Conservation (phyloP, 306 rosid species). For the Medicago truncatula region MtrunA17r5.0-ANR NC_053045.1:29826001-29826500, state of each 20-base stretch:
- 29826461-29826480: neutral
- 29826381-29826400: slow-evolving; percentile 11
- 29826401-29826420: slow-evolving; percentile 2
- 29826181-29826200: slow-evolving; percentile 61
- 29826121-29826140: slow-evolving; percentile 48
- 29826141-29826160: slow-evolving; percentile 49
- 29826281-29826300: slow-evolving; percentile 53
- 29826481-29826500: neutral
- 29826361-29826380: slow-evolving; percentile 41
- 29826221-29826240: slow-evolving; percentile 63
- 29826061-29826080: slow-evolving; percentile 51
- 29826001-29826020: neutral
- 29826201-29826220: slow-evolving; percentile 71
- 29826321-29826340: slow-evolving; percentile 46
- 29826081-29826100: slow-evolving; percentile 55
- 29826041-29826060: neutral
- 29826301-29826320: slow-evolving; percentile 51
- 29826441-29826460: neutral
- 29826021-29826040: slow-evolving; percentile 6
- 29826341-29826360: slow-evolving; percentile 47
- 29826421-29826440: slow-evolving; percentile 19
- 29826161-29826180: slow-evolving; percentile 53
- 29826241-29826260: slow-evolving; percentile 56
- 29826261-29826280: slow-evolving; percentile 45
- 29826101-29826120: slow-evolving; percentile 56